Evolutionary conservation across 2,329 filamentous ascomycete species (phyloP), one percentile per base, ranked within the genome.

Genomic region (Clarireedia sp.): DNA sequence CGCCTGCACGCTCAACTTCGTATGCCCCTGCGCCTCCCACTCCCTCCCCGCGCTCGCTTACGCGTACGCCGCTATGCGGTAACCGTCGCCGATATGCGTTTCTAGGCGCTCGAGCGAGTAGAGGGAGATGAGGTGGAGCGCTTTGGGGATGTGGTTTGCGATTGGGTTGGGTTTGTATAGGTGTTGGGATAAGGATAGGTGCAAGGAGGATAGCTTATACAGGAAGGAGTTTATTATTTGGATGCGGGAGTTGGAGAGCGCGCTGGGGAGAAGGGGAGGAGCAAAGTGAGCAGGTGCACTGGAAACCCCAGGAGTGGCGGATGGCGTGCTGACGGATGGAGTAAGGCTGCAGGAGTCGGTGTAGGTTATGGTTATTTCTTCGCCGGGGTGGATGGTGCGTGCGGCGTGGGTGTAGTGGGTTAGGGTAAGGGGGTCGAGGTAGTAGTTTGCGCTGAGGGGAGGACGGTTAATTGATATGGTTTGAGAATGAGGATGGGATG

Each of bases 361-460:
- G 9, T 58, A 59, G 10, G 67, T 66, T 17, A 73, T 65, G 5
- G 69, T 72, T n/a, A 74, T 63, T 59, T 74, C 72, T 56, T 74
- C 72, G 0, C 71, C 71, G 1, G 65, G 63, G 26, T 62, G 48
- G 17, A 74, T 70, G 44, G 68, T 66, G 8, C 68, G 60, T 0
- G 70, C 64, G 3, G 71, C 70, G 33, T 70, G 64, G 5, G 72
- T 67, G 21, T 66, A 68, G 19, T 72, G 71, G 6, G 63, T 61
- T 23, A 73, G 62, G 0, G 66, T 69, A 2, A 48, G 51, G 7
- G 64, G 60, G 48, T 72, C 68, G 50, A 71, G 70, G 50, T 69
- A 68, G 58, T 71, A 72, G 55, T 62, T 58, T 16, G 61, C 54
- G 17, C 40, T 19, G 40, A 19, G 17, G 40, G 40, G 40, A 2